These are phyloP conservation scores for Lichina pygmaea DNA, from an alignment of 495 filamentous ascomycete species.

Conservation along the genomic window DNA sequence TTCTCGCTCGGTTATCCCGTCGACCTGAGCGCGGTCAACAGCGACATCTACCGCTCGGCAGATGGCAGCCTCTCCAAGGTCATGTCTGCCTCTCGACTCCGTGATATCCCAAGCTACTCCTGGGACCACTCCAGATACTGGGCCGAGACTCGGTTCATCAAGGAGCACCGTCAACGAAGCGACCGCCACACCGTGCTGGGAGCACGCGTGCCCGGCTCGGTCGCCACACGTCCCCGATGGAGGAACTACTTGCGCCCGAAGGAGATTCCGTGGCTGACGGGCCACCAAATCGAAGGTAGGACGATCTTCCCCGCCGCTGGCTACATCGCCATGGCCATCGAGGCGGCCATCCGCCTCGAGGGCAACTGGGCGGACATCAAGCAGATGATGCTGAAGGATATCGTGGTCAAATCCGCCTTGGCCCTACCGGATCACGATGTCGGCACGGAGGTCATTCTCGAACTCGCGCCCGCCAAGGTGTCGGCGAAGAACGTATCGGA, in stretches of 20 bases:
- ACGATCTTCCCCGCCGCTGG: conserved; percentile 21
- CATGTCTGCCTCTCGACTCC: conserved; percentile 5
- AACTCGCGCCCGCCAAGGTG: too few species aligned
- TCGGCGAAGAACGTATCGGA: not conserved
- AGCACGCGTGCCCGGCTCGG: not conserved
- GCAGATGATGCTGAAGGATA: too few species aligned
- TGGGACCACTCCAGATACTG: conserved; percentile 22
- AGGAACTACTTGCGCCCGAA: conserved; percentile 18
- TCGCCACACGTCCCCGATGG: conserved; percentile 10
- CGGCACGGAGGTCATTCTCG: too few species aligned
- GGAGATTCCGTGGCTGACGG: conserved; percentile 20
- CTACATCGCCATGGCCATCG: conserved; percentile 20
- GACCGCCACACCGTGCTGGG: not conserved
- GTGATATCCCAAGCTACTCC: conserved; percentile 21
- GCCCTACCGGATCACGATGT: too few species aligned
- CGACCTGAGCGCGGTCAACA: conserved; percentile 1
- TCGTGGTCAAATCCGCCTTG: too few species aligned
- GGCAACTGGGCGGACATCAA: conserved; percentile 5
- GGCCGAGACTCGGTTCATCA: conserved; percentile 19
- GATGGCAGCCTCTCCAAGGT: not conserved
- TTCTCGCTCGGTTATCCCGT: conserved; percentile 8
- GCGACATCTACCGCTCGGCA: not conserved
- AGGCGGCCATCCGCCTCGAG: conserved; percentile 13
- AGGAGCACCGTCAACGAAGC: conserved; percentile 19
- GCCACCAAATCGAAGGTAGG: conserved; percentile 13